phyloP scores from a whole-genome alignment of 352 stramenopile genomes.

The Achlya hypogyna region DNA sequence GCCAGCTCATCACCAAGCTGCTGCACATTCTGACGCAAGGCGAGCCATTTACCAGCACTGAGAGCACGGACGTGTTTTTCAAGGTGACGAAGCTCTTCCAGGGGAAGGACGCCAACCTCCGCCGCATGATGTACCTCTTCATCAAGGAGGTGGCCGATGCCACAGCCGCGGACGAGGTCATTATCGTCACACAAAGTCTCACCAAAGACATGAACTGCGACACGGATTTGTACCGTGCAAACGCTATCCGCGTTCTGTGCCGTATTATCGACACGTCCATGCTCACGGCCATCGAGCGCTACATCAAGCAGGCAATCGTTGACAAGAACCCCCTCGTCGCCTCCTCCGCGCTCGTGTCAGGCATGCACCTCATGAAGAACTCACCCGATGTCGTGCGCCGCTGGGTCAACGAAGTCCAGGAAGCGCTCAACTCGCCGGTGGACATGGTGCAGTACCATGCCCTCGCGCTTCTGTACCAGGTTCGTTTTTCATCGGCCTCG shows the following conservation, averaged over 20 bases:
- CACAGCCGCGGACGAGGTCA: slow-evolving; percentile 90
- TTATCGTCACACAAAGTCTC: slow-evolving; percentile 98
- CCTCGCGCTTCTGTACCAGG: slow-evolving; percentile 95
- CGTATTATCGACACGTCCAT: slow-evolving; percentile 91
- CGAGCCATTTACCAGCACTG: slow-evolving; percentile 91
- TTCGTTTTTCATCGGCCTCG: background rate
- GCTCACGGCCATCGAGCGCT: slow-evolving; percentile 89
- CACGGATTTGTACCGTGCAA: slow-evolving; percentile 97
- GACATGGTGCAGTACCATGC: slow-evolving; percentile 99
- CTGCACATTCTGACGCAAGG: slow-evolving; percentile 97
- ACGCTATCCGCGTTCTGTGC: slow-evolving; percentile 97
- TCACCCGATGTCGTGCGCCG: slow-evolving; percentile 88
- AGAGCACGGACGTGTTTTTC: slow-evolving; percentile 99
- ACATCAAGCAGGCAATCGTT: slow-evolving; percentile 99
- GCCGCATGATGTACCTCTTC: slow-evolving; percentile 99
- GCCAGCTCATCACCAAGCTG: slow-evolving; percentile 98
- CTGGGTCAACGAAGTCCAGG: slow-evolving; percentile 97
- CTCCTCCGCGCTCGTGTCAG: slow-evolving; percentile 94
- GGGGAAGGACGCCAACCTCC: slow-evolving; percentile 94
- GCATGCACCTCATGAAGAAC: slow-evolving; percentile 91
- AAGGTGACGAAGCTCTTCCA: slow-evolving; percentile 99
- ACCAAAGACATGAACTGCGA: slow-evolving; percentile 99
- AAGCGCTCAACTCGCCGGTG: slow-evolving; percentile 91
- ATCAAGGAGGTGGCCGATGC: slow-evolving; percentile 97
- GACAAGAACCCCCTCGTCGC: slow-evolving; percentile 96